Base-by-base conservation (phyloP, 805 yeast species). In the Priceomyces medius region DNA sequence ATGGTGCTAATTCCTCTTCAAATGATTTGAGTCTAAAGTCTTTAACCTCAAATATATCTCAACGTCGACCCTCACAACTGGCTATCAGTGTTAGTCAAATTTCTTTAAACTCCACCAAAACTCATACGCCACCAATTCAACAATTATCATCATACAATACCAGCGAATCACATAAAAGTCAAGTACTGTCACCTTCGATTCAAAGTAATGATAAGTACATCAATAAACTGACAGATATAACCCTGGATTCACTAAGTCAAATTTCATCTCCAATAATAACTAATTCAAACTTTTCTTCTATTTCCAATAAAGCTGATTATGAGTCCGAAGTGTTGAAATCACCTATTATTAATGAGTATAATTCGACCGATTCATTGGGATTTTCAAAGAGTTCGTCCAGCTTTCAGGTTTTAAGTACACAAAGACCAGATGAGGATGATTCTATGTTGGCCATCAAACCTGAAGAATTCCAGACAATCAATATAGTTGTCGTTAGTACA, bases 371-470 rank as follows among this genome's bases (percentile, higher is more conserved):
- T 14, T 44, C 51, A 9, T 17, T 36, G 10, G 14, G 21, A 5
- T 17, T 19, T 4, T 20, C 34, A 3, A 26, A 40, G 6, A 40
- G 33, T 24, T 12, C 21, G 16, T 18, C 35, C 10, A 40, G 43
- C 35, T 52, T 54, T 35, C 46, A 52, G 20, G 53, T 55, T 48
- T 23, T 54, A 36, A 44, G 49, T 49, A 62, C 45, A 19, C 55
- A 48, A 21, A 65, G 45, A 43, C 54, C 35, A 43, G 59, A 61
- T 14, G 71, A 64, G 8, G 66, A 66, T 3, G 79, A 76, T 31
- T 66, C 69, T 6, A 65, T 74, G 2, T 59, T 81, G 24, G 79
- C 80, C 50, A 73, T 81, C 12, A 77, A 79, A 49, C 86, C 87
- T 0, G 73, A 68, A 14, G 84, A 81, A 18, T 68, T 81, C 44